These are phyloP conservation scores for Cercospora nicotianae DNA, from an alignment of 2,329 filamentous ascomycete species.

Conservation along the genomic window DNA sequence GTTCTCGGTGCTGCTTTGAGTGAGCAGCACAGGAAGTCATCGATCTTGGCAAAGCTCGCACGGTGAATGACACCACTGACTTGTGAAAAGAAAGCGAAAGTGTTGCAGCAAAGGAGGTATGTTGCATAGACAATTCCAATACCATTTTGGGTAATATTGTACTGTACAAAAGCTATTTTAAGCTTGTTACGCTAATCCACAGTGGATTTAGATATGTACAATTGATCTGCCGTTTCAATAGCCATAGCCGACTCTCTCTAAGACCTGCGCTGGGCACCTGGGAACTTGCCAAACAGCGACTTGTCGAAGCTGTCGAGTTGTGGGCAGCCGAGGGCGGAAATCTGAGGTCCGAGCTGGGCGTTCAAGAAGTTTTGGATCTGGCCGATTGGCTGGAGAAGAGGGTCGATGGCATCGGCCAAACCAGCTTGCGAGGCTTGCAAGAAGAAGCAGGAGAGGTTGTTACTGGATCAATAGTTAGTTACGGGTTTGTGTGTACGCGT, in stretches of 20 bases:
- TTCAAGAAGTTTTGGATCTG: slow-evolving; percentile 16
- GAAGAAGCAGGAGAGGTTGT: slow-evolving; percentile 42
- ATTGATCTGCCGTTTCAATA: not conserved
- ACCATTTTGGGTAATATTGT: not conserved
- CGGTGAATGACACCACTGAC: too few relatives aligned
- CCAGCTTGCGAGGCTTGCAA: slow-evolving; percentile 32
- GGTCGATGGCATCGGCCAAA: slow-evolving; percentile 30
- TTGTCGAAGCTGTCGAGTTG: slow-evolving; percentile 22
- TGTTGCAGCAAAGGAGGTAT: too few relatives aligned
- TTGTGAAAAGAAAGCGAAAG: too few relatives aligned
- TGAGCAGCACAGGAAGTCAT: not conserved
- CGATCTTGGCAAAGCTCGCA: too few relatives aligned
- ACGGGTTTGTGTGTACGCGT: not conserved
- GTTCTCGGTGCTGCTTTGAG: too few relatives aligned
- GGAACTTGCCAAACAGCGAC: slow-evolving; percentile 20
- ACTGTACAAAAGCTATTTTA: not conserved
- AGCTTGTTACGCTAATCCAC: not conserved
- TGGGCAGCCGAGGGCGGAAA: slow-evolving; percentile 18
- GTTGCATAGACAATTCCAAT: not conserved
- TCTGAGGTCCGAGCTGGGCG: slow-evolving; percentile 21
- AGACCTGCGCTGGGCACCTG: slow-evolving; percentile 9
- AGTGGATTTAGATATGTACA: not conserved
- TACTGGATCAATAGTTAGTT: slow-evolving; percentile 15
- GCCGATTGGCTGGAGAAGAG: slow-evolving; percentile 12
- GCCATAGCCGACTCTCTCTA: not conserved